phyloP scores from a whole-genome alignment of 345 rosid species.

The Raphanus sativus region DNA sequence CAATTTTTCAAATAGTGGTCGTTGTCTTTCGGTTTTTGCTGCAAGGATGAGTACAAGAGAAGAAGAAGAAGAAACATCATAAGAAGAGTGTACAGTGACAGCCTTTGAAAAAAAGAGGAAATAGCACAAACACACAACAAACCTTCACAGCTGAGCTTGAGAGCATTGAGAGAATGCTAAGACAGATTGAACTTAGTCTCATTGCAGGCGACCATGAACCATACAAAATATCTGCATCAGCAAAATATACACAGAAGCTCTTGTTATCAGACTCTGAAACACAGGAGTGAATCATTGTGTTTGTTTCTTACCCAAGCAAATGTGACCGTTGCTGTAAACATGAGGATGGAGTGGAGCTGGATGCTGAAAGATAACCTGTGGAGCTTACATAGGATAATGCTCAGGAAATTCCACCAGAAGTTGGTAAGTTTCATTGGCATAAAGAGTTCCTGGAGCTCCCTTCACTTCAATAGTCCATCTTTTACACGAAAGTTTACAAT shows the following conservation, averaged over 20 bases:
- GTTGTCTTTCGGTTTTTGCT: conserved; percentile 96
- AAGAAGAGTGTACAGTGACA: neutral
- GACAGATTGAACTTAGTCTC: conserved; percentile 94
- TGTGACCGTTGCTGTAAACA: conserved; percentile 96
- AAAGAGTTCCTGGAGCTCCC: conserved; percentile 60
- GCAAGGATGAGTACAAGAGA: conserved; percentile 29
- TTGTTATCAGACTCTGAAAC: neutral
- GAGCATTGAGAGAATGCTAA: conserved; percentile 97
- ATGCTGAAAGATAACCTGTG: conserved; percentile 75
- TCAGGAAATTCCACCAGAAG: conserved; percentile 55
- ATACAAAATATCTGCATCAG: conserved; percentile 65
- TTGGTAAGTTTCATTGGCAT: conserved; percentile 56
- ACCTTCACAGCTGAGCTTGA: conserved; percentile 95
- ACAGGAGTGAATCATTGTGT: neutral
- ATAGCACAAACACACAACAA: neutral
- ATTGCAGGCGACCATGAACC: conserved; percentile 99
- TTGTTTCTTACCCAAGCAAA: conserved; percentile 74
- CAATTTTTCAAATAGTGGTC: conserved; percentile 93
- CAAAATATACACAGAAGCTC: neutral
- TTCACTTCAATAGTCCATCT: conserved; percentile 60
- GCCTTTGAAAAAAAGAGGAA: neutral
- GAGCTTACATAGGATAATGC: conserved; percentile 41
- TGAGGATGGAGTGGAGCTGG: conserved; percentile 98
- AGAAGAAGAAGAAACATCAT: neutral
- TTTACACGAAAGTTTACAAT: conserved; percentile 13